Percentiles rank a stretch among this genome's conserved stretches.
Evolutionary conservation across 768 basidiomycete genomes (phyloP).

Genomic region (Cyathus striatus): DNA sequence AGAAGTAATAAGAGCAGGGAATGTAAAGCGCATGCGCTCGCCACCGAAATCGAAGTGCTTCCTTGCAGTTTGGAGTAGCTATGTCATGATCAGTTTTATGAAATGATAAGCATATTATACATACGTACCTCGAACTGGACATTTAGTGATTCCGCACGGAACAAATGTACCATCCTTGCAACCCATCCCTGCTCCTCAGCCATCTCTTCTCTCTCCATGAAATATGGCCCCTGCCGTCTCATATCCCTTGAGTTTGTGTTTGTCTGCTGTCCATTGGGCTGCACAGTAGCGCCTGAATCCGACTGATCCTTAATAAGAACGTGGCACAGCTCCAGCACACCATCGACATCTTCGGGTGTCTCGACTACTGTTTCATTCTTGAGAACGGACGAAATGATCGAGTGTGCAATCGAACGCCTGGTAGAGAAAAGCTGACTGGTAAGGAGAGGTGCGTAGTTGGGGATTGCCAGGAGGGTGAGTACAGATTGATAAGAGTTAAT

Average conservation of each 20-base stretch:
- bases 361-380: conserved; percentile 98
- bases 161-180: conserved; percentile 95
- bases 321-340: conserved; percentile 88
- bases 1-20: conserved; percentile 92
- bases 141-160: conserved; percentile 81
- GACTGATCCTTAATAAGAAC: conserved; percentile 86
- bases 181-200: conserved; percentile 99
- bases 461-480: conserved; percentile 94
- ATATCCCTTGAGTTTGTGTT: conserved; percentile 38
- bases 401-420: conserved; percentile 88
- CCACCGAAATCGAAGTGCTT: conserved; percentile 88
- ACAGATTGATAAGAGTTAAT: conserved; percentile 96
- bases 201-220: conserved; percentile 79
- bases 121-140: conserved; percentile 78
- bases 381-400: conserved; percentile 88
- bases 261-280: conserved; percentile 12
- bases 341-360: conserved; percentile 89
- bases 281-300: conserved; percentile 34
- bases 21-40: conserved; percentile 94
- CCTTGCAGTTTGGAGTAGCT: conserved; percentile 90
- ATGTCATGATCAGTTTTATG: conserved; percentile 2
- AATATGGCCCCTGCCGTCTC: conserved; percentile 55
- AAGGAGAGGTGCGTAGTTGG: conserved; percentile 82
- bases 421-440: conserved; percentile 85
- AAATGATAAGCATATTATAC: not conserved